These are phyloP conservation scores for Sporothrix globosa DNA, from an alignment of 2,329 filamentous ascomycete species.

Conservation along the genomic window DNA sequence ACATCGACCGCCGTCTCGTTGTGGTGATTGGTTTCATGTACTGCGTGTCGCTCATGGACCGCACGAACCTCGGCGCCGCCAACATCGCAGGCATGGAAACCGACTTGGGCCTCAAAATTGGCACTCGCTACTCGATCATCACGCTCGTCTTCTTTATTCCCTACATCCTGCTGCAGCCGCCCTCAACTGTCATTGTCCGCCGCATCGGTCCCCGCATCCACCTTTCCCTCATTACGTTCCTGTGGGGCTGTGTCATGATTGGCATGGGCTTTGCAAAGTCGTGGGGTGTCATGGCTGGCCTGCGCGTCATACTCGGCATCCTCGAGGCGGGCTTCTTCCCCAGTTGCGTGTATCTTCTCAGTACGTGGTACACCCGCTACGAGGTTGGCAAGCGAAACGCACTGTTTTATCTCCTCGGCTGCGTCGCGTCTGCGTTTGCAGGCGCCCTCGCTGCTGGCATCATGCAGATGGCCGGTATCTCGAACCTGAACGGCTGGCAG, in stretches of 20 bases:
- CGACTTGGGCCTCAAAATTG: constrained; percentile 51
- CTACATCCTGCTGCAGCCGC: constrained; percentile 72
- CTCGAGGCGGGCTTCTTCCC: constrained; percentile 75
- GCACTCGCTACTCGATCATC: constrained; percentile 62
- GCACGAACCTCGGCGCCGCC: constrained; percentile 74
- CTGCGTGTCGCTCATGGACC: constrained; percentile 76
- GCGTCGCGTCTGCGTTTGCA: constrained; percentile 65
- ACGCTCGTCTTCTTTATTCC: constrained; percentile 75
- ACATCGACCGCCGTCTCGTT: constrained; percentile 69
- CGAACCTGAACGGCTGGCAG: constrained; percentile 57
- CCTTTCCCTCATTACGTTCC: constrained; percentile 56
- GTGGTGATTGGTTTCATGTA: constrained; percentile 68
- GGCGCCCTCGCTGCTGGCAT: constrained; percentile 72
- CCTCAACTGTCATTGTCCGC: constrained; percentile 69
- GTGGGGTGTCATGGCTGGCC: constrained; percentile 56
- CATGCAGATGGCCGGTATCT: constrained; percentile 64
- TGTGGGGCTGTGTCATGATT: constrained; percentile 66
- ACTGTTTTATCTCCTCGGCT: constrained; percentile 70
- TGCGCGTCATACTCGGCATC: constrained; percentile 63
- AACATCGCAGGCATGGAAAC: constrained; percentile 67
- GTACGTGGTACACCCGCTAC: constrained; percentile 71
- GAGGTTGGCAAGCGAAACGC: constrained; percentile 72
- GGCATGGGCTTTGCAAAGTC: constrained; percentile 65
- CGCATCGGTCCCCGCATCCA: constrained; percentile 66
- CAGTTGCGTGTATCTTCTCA: constrained; percentile 70